Evolutionary conservation across 2,329 filamentous ascomycete genomes (phyloP).

Genomic region (Nothomitra cinnamomea): DNA sequence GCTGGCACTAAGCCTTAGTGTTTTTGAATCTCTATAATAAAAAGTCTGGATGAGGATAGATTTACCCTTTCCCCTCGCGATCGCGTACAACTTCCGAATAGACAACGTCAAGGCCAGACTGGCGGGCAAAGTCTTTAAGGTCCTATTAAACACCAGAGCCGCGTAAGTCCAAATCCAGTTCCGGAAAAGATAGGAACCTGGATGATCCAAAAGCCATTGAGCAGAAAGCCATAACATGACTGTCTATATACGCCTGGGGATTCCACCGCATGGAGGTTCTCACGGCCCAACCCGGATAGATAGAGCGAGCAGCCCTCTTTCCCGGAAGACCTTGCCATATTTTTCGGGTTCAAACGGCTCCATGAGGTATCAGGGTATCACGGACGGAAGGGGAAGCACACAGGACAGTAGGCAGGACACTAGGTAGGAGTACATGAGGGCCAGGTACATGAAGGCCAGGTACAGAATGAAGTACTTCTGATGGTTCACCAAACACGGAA

Average conservation of each 20-base stretch:
- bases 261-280: slow-evolving; percentile 5
- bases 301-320: slow-evolving; percentile 2
- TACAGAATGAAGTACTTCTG: slow-evolving; percentile 7
- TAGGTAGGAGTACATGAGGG: slow-evolving; percentile 4
- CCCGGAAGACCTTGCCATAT: slow-evolving; percentile 6
- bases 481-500: not conserved
- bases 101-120: slow-evolving; percentile 91
- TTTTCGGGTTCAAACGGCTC: not conserved
- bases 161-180: slow-evolving; percentile 51
- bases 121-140: slow-evolving; percentile 96
- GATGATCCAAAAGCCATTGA: slow-evolving; percentile 5
- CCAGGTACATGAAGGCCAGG: not conserved
- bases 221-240: not conserved
- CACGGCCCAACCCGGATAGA: not conserved
- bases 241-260: not conserved
- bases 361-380: not conserved
- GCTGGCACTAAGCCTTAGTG: slow-evolving; percentile 29
- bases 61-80: slow-evolving; percentile 80
- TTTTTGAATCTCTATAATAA: slow-evolving; percentile 7
- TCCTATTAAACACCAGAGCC: slow-evolving; percentile 63
- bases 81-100: slow-evolving; percentile 93
- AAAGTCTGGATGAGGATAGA: slow-evolving; percentile 12
- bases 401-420: too few species aligned
- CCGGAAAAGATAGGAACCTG: slow-evolving; percentile 2
- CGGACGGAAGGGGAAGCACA: not conserved